Evolutionary conservation across 371 early-diverging fungal species (phyloP), one percentile per base, ranked within the genome.

Genomic region (Rhizopus sp.): DNA sequence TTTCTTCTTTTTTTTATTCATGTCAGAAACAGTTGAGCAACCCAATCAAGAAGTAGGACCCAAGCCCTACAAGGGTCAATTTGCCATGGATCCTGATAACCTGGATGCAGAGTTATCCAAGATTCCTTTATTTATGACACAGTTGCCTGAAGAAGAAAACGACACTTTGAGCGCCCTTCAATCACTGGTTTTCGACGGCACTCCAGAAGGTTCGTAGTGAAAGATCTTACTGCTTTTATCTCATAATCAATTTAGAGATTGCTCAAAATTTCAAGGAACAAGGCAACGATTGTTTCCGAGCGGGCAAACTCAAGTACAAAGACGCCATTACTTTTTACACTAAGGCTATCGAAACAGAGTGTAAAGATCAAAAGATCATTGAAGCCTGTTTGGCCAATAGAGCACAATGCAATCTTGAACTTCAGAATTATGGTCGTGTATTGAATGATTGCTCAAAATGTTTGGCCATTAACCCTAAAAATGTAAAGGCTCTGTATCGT

Each of bases 231-330:
- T 49, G 31, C n/a, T 31, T 30, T 42, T 53, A 30, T 38, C 50
- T 23, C 23, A 23, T 8, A 37, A 12, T 37, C 30, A 35, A 1
- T n/a, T 33, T 63, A 93, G 96, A 97, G 73, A 81, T 93, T 53
- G 98, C 98, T 4, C 80, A 82, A 46, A 97, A 95, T 77, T 94
- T 95, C 63, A 97, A 95, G 75, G 86, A 90, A 50, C 94, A 96
- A 69, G 99, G 99, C 59, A 98, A 98, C 71, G 95, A 93, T 8
- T 81, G 87, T 54, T 96, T 93, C 77, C 82, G 85, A 57, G 84
- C 78, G 23, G 92, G 93, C 10, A 83, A 82, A 59, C 33, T 63
- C 7, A 70, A 70, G 45, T 96, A 85, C 71, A 66, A 81, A 49
- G 90, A 93, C 55, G 99, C 98, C 9, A 80, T 91, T 39, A 62